Base-by-base conservation (phyloP, 2,329 filamentous ascomycete species). In the Lachnellula hyalina region DNA sequence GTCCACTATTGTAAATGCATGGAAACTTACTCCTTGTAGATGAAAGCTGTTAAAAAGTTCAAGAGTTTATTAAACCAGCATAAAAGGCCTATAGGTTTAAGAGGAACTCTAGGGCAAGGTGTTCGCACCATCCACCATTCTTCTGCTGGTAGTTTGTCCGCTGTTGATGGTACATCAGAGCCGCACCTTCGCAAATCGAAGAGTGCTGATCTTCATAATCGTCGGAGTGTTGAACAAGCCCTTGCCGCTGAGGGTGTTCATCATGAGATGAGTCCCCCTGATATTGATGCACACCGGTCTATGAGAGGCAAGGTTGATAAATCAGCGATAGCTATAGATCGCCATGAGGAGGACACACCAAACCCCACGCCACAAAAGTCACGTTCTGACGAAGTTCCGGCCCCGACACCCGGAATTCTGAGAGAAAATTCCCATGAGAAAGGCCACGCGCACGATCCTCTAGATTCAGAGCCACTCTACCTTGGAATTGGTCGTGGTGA, bases 21-120 rank as follows among this genome's bases (percentile, higher is more conserved):
- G 4, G 41, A 17, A n/a, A 48, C 58, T 63, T 38, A 65, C 19
- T 28, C 45, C 9, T 38, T 34, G 11, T 60, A 90, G 86, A 88
- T 97, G 77, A 94, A 90, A 81, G 94, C 92, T 4, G 93, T 95
- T 41, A 85, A 87, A 60, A 89, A 87, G 55, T 96, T 97, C 76
- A 96, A 95, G 70, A 75, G 81, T 49, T 77, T 95, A 8, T 74
- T 94, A 32, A 76, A 82, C 59, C 74, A 77, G 54, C 51, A 48
- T n/a, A 79, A 77, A 57, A 76, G 79, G 63, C 74, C 80, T 28
- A 51, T 51, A 11, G 73, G 76, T 28, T 75, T 85, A 64, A 78
- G 83, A 56, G 80, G 79, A 44, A 81, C 85, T 34, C 74, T 87
- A 17, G 83, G 82, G 4, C 75, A 77, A 53, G 78, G 80, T 34